phyloP scores from a whole-genome alignment of 2,329 filamentous ascomycete species.

The Colletotrichum sp. region DNA sequence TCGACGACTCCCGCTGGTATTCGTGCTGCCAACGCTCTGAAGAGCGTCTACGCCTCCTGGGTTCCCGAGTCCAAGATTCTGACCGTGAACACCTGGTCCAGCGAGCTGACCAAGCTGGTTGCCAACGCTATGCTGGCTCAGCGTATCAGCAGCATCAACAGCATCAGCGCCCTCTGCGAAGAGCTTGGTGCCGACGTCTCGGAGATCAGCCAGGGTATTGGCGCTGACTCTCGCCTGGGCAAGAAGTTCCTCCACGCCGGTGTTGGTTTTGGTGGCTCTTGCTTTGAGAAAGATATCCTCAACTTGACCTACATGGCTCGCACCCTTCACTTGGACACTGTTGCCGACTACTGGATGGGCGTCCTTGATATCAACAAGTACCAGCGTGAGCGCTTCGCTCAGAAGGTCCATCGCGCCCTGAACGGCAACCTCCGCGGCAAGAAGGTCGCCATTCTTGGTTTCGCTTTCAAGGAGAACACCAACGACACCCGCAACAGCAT shows the following conservation, averaged over 20 bases:
- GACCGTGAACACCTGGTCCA: slow-evolving; percentile 76
- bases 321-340: slow-evolving; percentile 70
- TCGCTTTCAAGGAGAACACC: slow-evolving; percentile 82
- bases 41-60: slow-evolving; percentile 73
- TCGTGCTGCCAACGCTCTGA: slow-evolving; percentile 66
- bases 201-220: slow-evolving; percentile 71
- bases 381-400: slow-evolving; percentile 71
- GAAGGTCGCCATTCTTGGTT: slow-evolving; percentile 75
- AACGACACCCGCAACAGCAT: slow-evolving; percentile 75
- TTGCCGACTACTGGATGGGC: slow-evolving; percentile 76
- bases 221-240: slow-evolving; percentile 74
- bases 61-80: slow-evolving; percentile 70
- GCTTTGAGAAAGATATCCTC: slow-evolving; percentile 82
- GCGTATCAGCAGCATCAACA: slow-evolving; percentile 81
- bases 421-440: slow-evolving; percentile 73
- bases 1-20: slow-evolving; percentile 62
- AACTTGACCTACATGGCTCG: slow-evolving; percentile 77
- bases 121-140: slow-evolving; percentile 83
- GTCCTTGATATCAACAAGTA: slow-evolving; percentile 80
- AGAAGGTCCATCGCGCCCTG: slow-evolving; percentile 67
- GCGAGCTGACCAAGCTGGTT: slow-evolving; percentile 78
- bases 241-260: slow-evolving; percentile 75
- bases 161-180: slow-evolving; percentile 81
- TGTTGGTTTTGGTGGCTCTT: slow-evolving; percentile 80
- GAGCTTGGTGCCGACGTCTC: slow-evolving; percentile 76